Evolutionary conservation across 768 basidiomycete species (phyloP).

Genomic region (Punctularia strigosozonata): DNA sequence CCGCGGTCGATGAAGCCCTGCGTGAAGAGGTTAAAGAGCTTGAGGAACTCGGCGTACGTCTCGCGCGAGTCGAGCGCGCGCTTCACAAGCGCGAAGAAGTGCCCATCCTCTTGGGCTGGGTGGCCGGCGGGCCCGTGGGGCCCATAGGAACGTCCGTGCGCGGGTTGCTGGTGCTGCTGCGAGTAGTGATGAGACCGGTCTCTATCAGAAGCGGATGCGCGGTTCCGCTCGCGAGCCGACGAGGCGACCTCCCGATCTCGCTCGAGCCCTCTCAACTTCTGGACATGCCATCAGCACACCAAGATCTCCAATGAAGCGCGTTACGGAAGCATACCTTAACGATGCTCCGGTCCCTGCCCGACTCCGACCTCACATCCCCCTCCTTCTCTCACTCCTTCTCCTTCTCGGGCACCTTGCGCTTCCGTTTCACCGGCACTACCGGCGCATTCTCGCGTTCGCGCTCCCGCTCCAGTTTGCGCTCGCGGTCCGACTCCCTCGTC

Average conservation of each 20-base stretch:
- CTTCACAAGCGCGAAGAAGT: slow-evolving; percentile 90
- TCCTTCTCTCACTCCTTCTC: slow-evolving; percentile 26
- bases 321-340: slow-evolving; percentile 10
- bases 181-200: neutral
- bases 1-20: slow-evolving; percentile 87
- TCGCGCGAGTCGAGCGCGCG: slow-evolving; percentile 60
- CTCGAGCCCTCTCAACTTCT: neutral
- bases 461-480: neutral
- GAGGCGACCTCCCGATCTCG: neutral
- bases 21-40: slow-evolving; percentile 88
- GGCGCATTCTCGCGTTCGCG: slow-evolving; percentile 7
- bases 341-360: slow-evolving; percentile 7
- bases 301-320: slow-evolving; percentile 13
- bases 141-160: slow-evolving; percentile 3
- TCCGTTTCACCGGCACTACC: slow-evolving; percentile 54
- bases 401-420: slow-evolving; percentile 44
- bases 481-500: neutral
- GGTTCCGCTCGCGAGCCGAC: neutral
- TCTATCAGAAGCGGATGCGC: neutral
- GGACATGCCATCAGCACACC: neutral
- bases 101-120: slow-evolving; percentile 40
- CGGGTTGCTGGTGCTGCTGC: neutral
- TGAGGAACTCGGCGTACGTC: slow-evolving; percentile 89
- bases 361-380: slow-evolving; percentile 17
- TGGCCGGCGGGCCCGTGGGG: slow-evolving; percentile 9